These are phyloP conservation scores for Saprolegnia diclina DNA, from an alignment of 352 stramenopile genomes.

Conservation along the genomic window DNA sequence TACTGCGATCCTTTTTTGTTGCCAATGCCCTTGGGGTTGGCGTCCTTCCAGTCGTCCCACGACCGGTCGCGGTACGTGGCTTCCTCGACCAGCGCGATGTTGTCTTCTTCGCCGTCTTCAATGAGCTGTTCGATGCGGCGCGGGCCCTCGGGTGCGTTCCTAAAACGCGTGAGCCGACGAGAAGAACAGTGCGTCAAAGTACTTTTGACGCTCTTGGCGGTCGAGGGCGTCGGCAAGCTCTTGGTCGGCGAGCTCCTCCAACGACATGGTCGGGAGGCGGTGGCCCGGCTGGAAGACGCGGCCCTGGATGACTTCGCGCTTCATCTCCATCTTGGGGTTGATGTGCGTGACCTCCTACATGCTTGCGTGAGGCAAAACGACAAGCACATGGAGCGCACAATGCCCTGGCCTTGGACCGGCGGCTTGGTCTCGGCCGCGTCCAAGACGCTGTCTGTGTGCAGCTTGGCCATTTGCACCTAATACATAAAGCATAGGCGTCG, in stretches of 20 bases:
- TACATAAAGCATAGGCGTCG: no score
- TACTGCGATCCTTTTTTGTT: slow-evolving; percentile 96
- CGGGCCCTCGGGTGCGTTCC: slow-evolving; percentile 48
- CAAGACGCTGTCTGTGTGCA: slow-evolving; percentile 62
- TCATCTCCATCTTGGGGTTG: slow-evolving; percentile 81
- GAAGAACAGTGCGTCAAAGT: slow-evolving; percentile 25
- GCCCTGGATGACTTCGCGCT: slow-evolving; percentile 77
- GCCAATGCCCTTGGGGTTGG: slow-evolving; percentile 92
- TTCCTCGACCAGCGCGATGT: slow-evolving; percentile 88
- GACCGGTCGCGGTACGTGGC: slow-evolving; percentile 89
- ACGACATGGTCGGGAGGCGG: slow-evolving; percentile 93
- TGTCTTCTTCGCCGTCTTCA: slow-evolving; percentile 93
- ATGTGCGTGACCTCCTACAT: slow-evolving; percentile 74
- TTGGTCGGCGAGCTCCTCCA: slow-evolving; percentile 89
- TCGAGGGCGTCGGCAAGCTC: slow-evolving; percentile 86
- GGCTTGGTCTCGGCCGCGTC: slow-evolving; percentile 55
- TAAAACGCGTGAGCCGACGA: slow-evolving; percentile 28
- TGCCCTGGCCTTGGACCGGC: slow-evolving; percentile 59
- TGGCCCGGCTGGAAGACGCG: slow-evolving; percentile 94
- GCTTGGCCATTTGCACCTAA: slow-evolving; percentile 62
- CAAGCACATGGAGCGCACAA: slow-evolving; percentile 40
- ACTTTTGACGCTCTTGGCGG: slow-evolving; percentile 74
- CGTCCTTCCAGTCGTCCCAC: slow-evolving; percentile 97
- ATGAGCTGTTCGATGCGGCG: slow-evolving; percentile 92
- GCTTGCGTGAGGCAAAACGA: not conserved